Base-by-base conservation (phyloP, 2,329 filamentous ascomycete species). In the Drechslera avenae region DNA sequence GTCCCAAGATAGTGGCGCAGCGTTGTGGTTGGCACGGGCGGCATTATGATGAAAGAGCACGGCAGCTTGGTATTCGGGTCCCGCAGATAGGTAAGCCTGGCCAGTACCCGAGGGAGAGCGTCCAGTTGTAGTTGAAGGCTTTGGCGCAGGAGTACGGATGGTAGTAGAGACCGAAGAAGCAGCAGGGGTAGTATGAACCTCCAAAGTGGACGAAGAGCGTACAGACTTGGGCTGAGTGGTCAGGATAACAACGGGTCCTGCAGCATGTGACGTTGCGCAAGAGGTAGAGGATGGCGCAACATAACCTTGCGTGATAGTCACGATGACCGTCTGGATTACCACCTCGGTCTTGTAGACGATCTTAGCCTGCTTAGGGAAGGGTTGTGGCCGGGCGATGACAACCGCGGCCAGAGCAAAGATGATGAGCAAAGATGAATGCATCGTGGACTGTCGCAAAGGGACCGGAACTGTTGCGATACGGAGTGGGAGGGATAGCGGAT, bases 21-120 rank as follows among this genome's bases (percentile, higher is more conserved):
- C 85, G 14, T 87, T 87, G 82, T 97, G 91, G 79, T 94, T 95
- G 68, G 80, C 73, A 57, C 94, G 92, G 77, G 94, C 90, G 45
- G 87, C 67, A 78, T 97, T 97, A 86, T 97, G 94, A 71, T 90
- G 84, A 64, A 86, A 79, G 41, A 93, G 56, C 14, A 72, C 57
- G 10, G 66, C 60, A 36, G 62, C 59, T 36, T 68, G 34, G 45
- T 73, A 73, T n/a, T 66, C 67, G 3, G 45, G 14, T 13, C 64
- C 67, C 13, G 56, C 46, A 9, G 56, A 56, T 21, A 71, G 58
- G 14, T 56, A 56, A 8, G 66, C 68, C 40, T 73, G 66, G 23
- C 45, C 44, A 9, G 33, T 36, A 10, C 71, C 69, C 31, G 62
- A 48, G 5, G 43, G 48, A 39, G 63, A 66, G 26, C 43, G 46